A percentile compares a stretch with the other conserved stretches of the same genome.
These are phyloP conservation scores for Paecilomyces sp. DNA, from an alignment of 2,329 filamentous ascomycete species.

Conservation along the genomic window DNA sequence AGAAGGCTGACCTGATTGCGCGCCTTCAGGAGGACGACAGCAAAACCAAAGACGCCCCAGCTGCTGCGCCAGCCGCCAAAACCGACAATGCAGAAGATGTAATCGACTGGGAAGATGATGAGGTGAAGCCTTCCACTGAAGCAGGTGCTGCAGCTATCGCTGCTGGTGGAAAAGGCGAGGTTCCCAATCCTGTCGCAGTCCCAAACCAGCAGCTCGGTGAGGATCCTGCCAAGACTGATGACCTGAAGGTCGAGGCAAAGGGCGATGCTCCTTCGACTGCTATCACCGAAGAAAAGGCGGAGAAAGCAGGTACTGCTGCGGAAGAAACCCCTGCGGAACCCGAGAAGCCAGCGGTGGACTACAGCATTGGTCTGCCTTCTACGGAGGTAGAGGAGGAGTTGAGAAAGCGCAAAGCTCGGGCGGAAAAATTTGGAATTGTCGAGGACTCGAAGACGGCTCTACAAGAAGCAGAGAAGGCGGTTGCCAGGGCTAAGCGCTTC, in stretches of 20 bases:
- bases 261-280: conserved; percentile 11
- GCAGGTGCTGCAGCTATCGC: conserved; percentile 26
- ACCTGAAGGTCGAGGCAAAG: conserved; percentile 28
- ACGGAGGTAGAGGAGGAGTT: conserved; percentile 40
- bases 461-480: conserved; percentile 36
- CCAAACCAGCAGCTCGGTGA: conserved; percentile 32
- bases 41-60: conserved; percentile 14
- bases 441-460: conserved; percentile 30
- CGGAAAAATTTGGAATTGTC: conserved; percentile 42
- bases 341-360: conserved; percentile 30
- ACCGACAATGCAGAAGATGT: conserved; percentile 32
- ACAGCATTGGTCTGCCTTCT: conserved; percentile 33
- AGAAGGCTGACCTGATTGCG: conserved; percentile 44
- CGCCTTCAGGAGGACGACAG: conserved; percentile 40
- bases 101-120: conserved; percentile 39
- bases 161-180: conserved; percentile 30
- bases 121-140: conserved; percentile 23
- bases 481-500: conserved; percentile 43
- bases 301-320: conserved; percentile 12
- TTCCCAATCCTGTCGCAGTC: conserved; percentile 31
- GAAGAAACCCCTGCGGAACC: conserved; percentile 14
- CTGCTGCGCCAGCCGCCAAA: conserved; percentile 13
- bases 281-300: conserved; percentile 8
- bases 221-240: conserved; percentile 31
- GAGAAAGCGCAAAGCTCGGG: conserved; percentile 42